These are phyloP conservation scores for Geosiphon pyriformis DNA, from an alignment of 192 early-diverging fungal species.

Conservation along the genomic window DNA sequence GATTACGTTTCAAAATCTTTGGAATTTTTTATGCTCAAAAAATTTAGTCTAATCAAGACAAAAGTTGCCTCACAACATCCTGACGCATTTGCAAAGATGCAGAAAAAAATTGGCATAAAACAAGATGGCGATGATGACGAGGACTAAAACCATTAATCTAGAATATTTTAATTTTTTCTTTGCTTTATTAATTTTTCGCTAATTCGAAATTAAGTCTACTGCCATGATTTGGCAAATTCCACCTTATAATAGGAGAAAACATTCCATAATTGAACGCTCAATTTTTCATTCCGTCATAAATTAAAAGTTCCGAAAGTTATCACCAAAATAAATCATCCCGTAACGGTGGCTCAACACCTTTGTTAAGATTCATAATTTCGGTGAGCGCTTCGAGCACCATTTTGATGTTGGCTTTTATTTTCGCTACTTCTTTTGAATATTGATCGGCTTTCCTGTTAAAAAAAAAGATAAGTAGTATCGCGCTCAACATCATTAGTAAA, in stretches of 20 bases:
- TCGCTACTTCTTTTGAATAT: conserved; percentile 15
- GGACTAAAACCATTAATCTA: too few species aligned
- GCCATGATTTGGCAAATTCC: too few species aligned
- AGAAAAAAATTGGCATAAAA: not conserved
- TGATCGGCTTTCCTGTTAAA: conserved; percentile 12
- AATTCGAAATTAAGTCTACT: too few species aligned
- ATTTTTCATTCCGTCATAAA: too few species aligned
- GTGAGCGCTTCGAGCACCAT: conserved; percentile 18
- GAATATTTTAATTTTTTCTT: too few species aligned
- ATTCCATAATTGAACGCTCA: too few species aligned
- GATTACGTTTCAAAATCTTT: not conserved
- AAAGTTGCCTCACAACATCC: conserved; percentile 15
- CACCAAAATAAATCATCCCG: conserved; percentile 8
- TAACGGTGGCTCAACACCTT: not conserved
- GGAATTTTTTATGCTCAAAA: too few species aligned
- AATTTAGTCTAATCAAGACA: conserved; percentile 7
- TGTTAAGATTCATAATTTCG: conserved; percentile 20
- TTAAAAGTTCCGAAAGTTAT: too few species aligned
- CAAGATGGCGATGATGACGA: not conserved
- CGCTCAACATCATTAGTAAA: not conserved
- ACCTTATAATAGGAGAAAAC: too few species aligned
- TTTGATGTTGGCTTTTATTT: conserved; percentile 20
- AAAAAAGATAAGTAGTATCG: not conserved
- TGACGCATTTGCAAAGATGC: conserved; percentile 4
- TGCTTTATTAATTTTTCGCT: too few species aligned